These are phyloP conservation scores for Actinomucor elegans DNA, from an alignment of 371 early-diverging fungal genomes.

Conservation along the genomic window DNA sequence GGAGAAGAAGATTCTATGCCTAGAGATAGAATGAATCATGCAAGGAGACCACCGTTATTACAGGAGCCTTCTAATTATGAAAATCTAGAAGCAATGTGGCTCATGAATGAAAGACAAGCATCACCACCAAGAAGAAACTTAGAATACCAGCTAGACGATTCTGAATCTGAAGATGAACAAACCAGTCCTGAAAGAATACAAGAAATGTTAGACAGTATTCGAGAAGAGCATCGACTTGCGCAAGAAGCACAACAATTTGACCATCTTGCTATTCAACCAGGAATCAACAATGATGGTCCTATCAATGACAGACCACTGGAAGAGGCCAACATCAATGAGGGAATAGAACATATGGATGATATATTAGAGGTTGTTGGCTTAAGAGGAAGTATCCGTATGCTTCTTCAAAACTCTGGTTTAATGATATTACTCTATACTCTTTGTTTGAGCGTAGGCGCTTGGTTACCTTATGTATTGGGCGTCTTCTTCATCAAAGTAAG, in stretches of 20 bases:
- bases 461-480: conserved; percentile 76
- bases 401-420: conserved; percentile 77
- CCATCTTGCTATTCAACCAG: not conserved
- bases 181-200: not conserved
- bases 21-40: not conserved
- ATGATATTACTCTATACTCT: conserved; percentile 70
- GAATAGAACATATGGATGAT: conserved; percentile 63
- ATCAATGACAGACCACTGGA: no score
- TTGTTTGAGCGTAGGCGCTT: conserved; percentile 67
- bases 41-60: not conserved
- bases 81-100: conserved; percentile 15
- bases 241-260: not conserved
- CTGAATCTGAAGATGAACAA: not conserved
- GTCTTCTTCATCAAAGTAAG: conserved; percentile 38
- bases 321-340: not conserved
- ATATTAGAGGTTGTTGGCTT: conserved; percentile 86
- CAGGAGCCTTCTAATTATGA: conserved; percentile 13
- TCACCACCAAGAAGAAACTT: not conserved
- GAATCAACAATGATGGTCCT: not conserved
- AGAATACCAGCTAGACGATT: not conserved
- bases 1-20: not conserved
- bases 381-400: conserved; percentile 72
- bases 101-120: not conserved
- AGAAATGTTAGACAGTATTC: not conserved
- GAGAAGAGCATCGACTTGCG: not conserved